Evolutionary conservation across 2,329 filamentous ascomycete genomes (phyloP), one percentile per base, ranked within the genome.

Genomic region (Talaromyces amestolkiae): DNA sequence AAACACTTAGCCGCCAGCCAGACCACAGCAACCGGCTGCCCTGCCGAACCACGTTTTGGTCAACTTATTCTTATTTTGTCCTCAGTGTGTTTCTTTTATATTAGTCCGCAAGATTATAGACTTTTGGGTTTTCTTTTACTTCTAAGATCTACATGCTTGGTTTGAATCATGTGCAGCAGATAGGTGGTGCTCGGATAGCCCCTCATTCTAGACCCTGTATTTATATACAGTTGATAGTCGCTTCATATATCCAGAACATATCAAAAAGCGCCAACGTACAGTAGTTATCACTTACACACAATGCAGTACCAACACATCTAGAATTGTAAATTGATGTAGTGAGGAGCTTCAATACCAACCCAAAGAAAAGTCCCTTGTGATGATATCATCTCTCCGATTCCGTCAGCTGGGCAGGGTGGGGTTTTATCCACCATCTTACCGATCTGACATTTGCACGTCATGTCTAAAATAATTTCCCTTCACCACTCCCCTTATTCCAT

Each of bases 331-430:
- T 31, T 31, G 27, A 31, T 31, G 27, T 31, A 31, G 27, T 31
- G 5, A 31, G 27, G 7, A 31, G 27, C 27, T 31, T 31, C 27
- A 31, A 31, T 31, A 31, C 27, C 27, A 7, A 6, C 4, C 4
- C 27, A 31, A 31, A 51, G 15, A 31, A 33, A 53, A 33, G 35
- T 4, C 3, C 24, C 31, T 11, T 24, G 39, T 59, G 33, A 63
- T 63, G 51, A 63, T 58, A 56, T 63, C 61, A 17, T 24, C 49
- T 41, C 35, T 62, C 45, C 31, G 45, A 62, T 62, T 11, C 59
- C 59, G 59, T 53, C 33, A 61, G 47, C 19, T 45, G 58, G 58
- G 7, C 47, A 39, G 58, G 31, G 61, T 63, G 61, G 61, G 51
- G 61, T 56, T 31, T 54, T 56, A 56, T 56, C 53, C 33, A 35